phyloP scores from a whole-genome alignment of 768 basidiomycete genomes.

The Gyrodon lividus region DNA sequence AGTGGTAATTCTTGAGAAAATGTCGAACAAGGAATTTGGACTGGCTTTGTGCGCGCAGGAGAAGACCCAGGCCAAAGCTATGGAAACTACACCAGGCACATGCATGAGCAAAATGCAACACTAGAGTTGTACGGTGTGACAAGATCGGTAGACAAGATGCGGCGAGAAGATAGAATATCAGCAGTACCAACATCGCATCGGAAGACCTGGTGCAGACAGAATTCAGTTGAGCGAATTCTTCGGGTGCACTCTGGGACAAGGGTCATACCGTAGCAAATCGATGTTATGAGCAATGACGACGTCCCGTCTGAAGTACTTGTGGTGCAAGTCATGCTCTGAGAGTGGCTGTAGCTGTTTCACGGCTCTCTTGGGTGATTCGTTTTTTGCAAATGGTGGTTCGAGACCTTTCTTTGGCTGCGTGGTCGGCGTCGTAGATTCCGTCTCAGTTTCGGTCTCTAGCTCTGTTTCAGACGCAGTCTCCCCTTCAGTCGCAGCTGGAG shows the following conservation, averaged over 20 bases:
- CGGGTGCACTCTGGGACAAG: background rate
- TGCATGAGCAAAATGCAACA: constrained; percentile 79
- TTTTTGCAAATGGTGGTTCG: background rate
- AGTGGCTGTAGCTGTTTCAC: constrained; percentile 17
- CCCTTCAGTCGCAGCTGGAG: constrained; percentile 67
- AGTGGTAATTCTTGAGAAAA: constrained; percentile 93
- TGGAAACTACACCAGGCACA: constrained; percentile 85
- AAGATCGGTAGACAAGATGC: constrained; percentile 60
- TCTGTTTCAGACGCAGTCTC: constrained; percentile 75
- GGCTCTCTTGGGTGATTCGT: constrained; percentile 4
- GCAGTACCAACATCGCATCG: constrained; percentile 77
- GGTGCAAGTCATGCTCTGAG: constrained; percentile 87
- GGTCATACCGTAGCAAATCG: constrained; percentile 77
- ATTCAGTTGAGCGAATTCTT: constrained; percentile 23
- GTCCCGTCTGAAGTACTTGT: constrained; percentile 90
- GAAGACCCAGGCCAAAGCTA: constrained; percentile 79
- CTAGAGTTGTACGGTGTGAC: constrained; percentile 47
- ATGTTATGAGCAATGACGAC: constrained; percentile 76
- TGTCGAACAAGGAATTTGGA: constrained; percentile 90
- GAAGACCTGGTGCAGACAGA: constrained; percentile 55
- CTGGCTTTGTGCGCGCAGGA: constrained; percentile 82
- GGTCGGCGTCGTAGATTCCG: constrained; percentile 34
- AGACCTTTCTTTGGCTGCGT: constrained; percentile 3
- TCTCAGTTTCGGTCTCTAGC: constrained; percentile 60
- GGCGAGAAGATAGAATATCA: constrained; percentile 66